A percentile compares a stretch with the other conserved stretches of the same genome.
phyloP scores from a whole-genome alignment of 1,284 basidiomycete species.

The Leccinum angustisporum region DNA sequence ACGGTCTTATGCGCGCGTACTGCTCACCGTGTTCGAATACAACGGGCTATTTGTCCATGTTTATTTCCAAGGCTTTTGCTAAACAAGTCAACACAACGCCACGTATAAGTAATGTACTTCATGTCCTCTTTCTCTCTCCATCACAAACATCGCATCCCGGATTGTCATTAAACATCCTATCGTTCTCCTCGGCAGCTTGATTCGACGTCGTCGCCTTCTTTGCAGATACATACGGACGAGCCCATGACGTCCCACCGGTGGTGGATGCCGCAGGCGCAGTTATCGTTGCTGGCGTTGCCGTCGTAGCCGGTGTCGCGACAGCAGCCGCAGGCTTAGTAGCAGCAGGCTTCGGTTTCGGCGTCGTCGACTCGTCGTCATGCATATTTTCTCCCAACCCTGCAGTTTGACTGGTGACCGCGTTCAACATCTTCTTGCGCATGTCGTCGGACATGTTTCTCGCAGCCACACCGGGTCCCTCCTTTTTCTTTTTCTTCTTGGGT shows the following conservation, averaged over 20 bases:
- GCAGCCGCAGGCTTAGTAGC: slow-evolving; percentile 24
- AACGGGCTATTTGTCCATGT: slow-evolving; percentile 25
- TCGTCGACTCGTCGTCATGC: slow-evolving; percentile 52
- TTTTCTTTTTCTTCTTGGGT: slow-evolving; percentile 82
- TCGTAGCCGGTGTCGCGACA: slow-evolving; percentile 28
- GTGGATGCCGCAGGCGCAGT: slow-evolving; percentile 27
- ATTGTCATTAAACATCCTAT: slow-evolving; percentile 60
- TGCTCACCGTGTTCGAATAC: slow-evolving; percentile 11
- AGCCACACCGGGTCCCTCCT: slow-evolving; percentile 79
- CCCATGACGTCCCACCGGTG: slow-evolving; percentile 47
- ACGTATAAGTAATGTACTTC: slow-evolving; percentile 34
- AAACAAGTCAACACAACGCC: slow-evolving; percentile 25
- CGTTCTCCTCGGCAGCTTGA: slow-evolving; percentile 49
- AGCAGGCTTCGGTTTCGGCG: slow-evolving; percentile 47
- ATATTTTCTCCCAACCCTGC: slow-evolving; percentile 78
- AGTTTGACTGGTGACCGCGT: slow-evolving; percentile 80
- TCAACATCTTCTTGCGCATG: slow-evolving; percentile 84
- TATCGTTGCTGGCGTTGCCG: slow-evolving; percentile 38
- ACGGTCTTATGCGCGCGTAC: background rate
- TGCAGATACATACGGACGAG: slow-evolving; percentile 61
- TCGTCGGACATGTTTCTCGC: slow-evolving; percentile 87
- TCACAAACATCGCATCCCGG: slow-evolving; percentile 76
- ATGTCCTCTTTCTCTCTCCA: slow-evolving; percentile 75
- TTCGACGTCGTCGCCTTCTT: slow-evolving; percentile 28
- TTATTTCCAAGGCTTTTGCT: slow-evolving; percentile 25